Base-by-base conservation (phyloP, 2,329 filamentous ascomycete genomes). In the Aureobasidium uvarum region DNA sequence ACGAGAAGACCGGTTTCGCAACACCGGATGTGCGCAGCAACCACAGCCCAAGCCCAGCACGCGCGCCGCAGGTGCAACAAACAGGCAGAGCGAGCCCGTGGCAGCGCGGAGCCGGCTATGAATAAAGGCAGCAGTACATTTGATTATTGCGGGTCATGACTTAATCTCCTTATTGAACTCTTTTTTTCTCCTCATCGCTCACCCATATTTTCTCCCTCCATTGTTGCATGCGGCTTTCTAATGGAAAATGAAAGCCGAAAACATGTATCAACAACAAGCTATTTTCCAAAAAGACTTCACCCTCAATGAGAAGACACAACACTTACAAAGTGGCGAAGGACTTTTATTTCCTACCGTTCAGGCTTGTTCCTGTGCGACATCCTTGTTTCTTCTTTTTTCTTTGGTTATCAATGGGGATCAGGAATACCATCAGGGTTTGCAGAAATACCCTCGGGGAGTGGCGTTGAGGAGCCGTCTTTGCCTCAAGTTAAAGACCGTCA, bases 41-140 rank as follows among this genome's bases (percentile, higher is more conserved):
- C 41, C 56, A 66, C 54, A 67, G 67, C 56, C 23, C 36, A 1
- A 68, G 67, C 36, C 64, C 60, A 20, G 62, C 56, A 54, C 55
- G 62, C 51, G 50, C 67, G 18, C 68, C 66, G 14, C 66, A 66
- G 36, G 54, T 64, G 66, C 36, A 70, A 73, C 59, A 71, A 81
- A 69, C 83, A 84, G 71, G 67, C 72, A 86, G 81, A 72, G 74
- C 82, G 43, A 87, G 84, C 76, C 85, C 85, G 62, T 88, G 86
- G 86, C 85, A 88, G 76, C 77, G 86, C 73, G 86, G 86, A 50
- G 86, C 86, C 38, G 86, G 86, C 51, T 88, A 88, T 71, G 85
- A 88, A 67, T 82, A 84, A 46, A 58, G 59, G 56, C 38, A 62
- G 54, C 45, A 33, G 23, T 63, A 43, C 31, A 54, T 63, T 23